Evolutionary conservation across 164 flowering plant species (phyloP).

Genomic region (Magnolia sinica): DNA sequence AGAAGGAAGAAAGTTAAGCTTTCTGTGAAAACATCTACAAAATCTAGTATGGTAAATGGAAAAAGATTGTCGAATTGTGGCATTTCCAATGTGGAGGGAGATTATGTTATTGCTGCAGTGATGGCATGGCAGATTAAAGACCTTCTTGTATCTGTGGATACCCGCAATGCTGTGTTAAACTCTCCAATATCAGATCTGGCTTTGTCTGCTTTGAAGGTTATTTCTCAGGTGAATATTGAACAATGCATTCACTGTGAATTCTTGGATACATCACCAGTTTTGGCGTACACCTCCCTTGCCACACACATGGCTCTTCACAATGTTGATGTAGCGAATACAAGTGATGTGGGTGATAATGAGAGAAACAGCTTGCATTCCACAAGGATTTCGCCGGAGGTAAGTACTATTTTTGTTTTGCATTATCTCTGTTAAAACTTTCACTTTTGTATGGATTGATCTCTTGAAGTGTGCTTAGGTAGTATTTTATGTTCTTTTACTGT

Average conservation of each 20-base stretch:
- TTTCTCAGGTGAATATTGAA: constrained; percentile 65
- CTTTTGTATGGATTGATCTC: too few relatives aligned
- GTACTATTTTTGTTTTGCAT: constrained; percentile 11
- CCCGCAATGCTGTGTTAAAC: constrained; percentile 45
- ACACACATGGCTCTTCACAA: constrained; percentile 51
- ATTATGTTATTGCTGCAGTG: constrained; percentile 52
- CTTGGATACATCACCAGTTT: constrained; percentile 50
- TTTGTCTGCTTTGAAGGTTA: constrained; percentile 52
- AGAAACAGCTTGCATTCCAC: constrained; percentile 19
- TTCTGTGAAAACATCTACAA: constrained; percentile 33
- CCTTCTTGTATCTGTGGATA: constrained; percentile 44
- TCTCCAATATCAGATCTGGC: constrained; percentile 39
- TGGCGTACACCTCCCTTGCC: constrained; percentile 69
- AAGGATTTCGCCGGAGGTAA: constrained; percentile 39
- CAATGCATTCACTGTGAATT: constrained; percentile 44
- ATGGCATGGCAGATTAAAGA: constrained; percentile 91
- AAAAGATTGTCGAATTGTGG: constrained; percentile 24
- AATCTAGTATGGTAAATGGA: constrained; percentile 26
- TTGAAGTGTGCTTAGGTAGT: too few relatives aligned
- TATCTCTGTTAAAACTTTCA: too few relatives aligned
- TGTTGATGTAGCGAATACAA: constrained; percentile 16
- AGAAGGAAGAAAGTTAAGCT: constrained; percentile 45
- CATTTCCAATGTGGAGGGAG: constrained; percentile 38
- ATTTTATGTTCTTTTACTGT: too few relatives aligned
- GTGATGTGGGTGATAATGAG: constrained; percentile 12